Base-by-base conservation (phyloP, 129 eudicot species). In the Glebionis coronaria region DNA sequence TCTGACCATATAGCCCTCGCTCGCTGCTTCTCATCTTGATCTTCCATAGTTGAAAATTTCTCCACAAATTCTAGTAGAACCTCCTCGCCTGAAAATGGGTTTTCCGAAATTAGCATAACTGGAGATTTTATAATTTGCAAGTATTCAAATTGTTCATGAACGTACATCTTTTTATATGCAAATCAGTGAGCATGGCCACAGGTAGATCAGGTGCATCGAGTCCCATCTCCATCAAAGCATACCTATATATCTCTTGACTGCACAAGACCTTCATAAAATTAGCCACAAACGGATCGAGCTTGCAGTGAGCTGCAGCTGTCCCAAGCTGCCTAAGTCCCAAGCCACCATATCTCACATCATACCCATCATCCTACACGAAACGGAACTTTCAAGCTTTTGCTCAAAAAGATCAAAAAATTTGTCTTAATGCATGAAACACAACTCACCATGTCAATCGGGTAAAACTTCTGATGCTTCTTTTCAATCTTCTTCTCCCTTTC, bases 151-250 rank as follows among this genome's bases (percentile, higher is more conserved):
- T 4, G 59, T 31, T 14, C 16, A 61, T 60, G 9, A 35, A 8
- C 42, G 42, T 54, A 93, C 98, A 84, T 86, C 84, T 76, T 51
- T 79, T 68, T 69, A 89, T 56, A 65, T 89, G 95, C 14, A 86
- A 4, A 51, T 89, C 81, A 9, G 95, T 71, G 3, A 94, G 81
- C 99, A 94, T 89, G 18, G 88, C 97, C 59, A 89, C 38, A 1
- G 99, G 99, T 6, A 94, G 63, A 18, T 94, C 97, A 35, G 88
- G 93, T 29, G 77, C 52, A 63, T 94, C 99, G 3, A 71, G 58
- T 59, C 87, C 99, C 84, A 87, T 70, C 74, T 94, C 97, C 97
- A 87, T 89, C 69, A 94, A 42, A 21, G 99, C 95, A 75, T 94
- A 94, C 84, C 99, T 87, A 47, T 28, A 63, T 25, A 73, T 73